Conservation (phyloP, 805 yeast species). For the Blastobotrys chiropterorum region DNA sequence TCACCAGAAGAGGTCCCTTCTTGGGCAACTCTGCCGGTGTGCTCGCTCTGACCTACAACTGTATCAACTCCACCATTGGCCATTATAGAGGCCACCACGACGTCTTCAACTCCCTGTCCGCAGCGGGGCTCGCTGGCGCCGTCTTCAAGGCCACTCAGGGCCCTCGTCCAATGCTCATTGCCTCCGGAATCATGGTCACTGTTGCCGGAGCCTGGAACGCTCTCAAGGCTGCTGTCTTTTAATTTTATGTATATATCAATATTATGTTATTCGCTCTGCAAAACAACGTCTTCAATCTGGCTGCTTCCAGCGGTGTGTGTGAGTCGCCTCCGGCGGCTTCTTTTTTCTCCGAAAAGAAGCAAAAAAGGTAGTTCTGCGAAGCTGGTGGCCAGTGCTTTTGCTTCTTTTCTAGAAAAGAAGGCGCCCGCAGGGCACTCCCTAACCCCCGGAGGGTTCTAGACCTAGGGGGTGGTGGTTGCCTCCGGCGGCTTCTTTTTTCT, state of each 20-base stretch:
- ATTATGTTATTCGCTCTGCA: not conserved
- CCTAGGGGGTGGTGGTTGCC: too few relatives aligned
- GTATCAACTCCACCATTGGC: slow-evolving; percentile 75
- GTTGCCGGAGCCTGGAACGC: slow-evolving; percentile 94
- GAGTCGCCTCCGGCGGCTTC: not conserved
- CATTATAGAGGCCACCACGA: slow-evolving; percentile 84
- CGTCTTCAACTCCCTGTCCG: slow-evolving; percentile 69
- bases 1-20: slow-evolving; percentile 94
- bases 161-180: slow-evolving; percentile 76
- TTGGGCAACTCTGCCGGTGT: slow-evolving; percentile 95
- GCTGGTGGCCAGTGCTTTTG: too few relatives aligned
- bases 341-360: too few relatives aligned
- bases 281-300: not conserved
- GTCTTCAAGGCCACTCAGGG: slow-evolving; percentile 83
- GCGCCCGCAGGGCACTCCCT: too few relatives aligned
- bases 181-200: slow-evolving; percentile 78
- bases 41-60: slow-evolving; percentile 80
- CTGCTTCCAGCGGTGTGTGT: not conserved
- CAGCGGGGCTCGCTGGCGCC: slow-evolving; percentile 93
- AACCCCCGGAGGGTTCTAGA: too few relatives aligned
- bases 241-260: slow-evolving; percentile 4
- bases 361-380: too few relatives aligned
- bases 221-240: slow-evolving; percentile 41
- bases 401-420: too few relatives aligned
- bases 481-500: too few relatives aligned